A percentile compares a stretch with the other conserved stretches of the same genome.
Evolutionary conservation across 2,329 filamentous ascomycete genomes (phyloP).

Genomic region (Reticulascus tulasneorum): DNA sequence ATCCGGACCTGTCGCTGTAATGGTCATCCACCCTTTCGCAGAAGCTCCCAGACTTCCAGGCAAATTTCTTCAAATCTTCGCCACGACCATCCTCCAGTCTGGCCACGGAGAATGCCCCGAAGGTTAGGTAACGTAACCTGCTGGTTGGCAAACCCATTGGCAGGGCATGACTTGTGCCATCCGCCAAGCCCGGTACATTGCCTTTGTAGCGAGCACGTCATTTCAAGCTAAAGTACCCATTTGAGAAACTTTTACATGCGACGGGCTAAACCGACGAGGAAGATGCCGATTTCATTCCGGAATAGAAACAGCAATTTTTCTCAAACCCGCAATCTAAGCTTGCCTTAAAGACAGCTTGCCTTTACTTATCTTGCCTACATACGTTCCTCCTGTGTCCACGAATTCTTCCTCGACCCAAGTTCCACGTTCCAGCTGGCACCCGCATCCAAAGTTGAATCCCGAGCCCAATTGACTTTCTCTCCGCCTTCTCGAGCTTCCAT

Average conservation of each 20-base stretch:
- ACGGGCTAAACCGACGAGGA: slow-evolving; percentile 3
- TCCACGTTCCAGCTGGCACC: background rate
- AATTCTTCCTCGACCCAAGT: background rate
- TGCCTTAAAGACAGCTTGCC: slow-evolving; percentile 10
- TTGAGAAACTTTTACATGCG: slow-evolving; percentile 10
- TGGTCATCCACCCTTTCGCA: too few species aligned
- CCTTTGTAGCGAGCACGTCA: slow-evolving; percentile 19
- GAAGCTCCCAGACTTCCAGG: too few species aligned
- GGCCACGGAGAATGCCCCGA: too few species aligned
- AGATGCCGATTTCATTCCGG: slow-evolving; percentile 13
- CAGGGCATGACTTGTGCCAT: too few species aligned
- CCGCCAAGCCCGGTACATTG: slow-evolving; percentile 11
- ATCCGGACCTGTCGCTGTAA: too few species aligned
- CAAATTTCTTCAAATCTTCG: too few species aligned
- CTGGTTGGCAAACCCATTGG: too few species aligned
- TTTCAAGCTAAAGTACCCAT: slow-evolving; percentile 17
- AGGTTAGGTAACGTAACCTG: too few species aligned
- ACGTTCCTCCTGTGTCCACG: background rate
- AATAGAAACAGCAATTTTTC: slow-evolving; percentile 6
- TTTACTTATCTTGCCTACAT: slow-evolving; percentile 1
- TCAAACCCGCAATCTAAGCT: slow-evolving; percentile 8
- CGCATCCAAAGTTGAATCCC: background rate
- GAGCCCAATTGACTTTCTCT: slow-evolving; percentile 9
- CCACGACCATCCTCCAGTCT: too few species aligned
- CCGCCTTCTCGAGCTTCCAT: slow-evolving; percentile 1